Evolutionary conservation across 2,329 filamentous ascomycete species (phyloP).

Genomic region (Hypoxylon sp.): DNA sequence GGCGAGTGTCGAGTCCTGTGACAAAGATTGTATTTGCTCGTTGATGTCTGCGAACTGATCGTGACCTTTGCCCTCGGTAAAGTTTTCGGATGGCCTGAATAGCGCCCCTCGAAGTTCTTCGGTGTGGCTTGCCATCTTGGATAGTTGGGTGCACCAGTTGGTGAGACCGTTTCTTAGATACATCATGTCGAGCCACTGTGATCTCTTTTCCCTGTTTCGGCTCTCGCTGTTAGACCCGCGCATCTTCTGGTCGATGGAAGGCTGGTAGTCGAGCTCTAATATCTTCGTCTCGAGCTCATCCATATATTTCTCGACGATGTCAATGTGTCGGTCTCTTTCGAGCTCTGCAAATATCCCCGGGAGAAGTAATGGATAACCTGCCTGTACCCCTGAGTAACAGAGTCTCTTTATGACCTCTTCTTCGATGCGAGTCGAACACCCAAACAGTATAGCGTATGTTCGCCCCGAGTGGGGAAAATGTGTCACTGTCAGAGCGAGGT

Average conservation of each 20-base stretch:
- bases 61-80: background rate
- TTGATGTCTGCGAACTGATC: background rate
- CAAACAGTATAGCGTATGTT: constrained; percentile 40
- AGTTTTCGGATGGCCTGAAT: background rate
- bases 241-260: constrained; percentile 6
- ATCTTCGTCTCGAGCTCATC: constrained; percentile 38
- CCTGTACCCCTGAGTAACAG: background rate
- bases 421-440: constrained; percentile 28
- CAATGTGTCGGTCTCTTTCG: constrained; percentile 40
- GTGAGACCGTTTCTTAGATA: constrained; percentile 40
- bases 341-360: constrained; percentile 46
- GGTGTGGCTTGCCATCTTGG: constrained; percentile 29
- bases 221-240: background rate
- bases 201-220: constrained; percentile 27
- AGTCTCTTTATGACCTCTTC: constrained; percentile 31
- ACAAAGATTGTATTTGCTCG: background rate
- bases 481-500: constrained; percentile 40
- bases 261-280: constrained; percentile 26
- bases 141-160: constrained; percentile 40
- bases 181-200: constrained; percentile 39
- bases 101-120: constrained; percentile 23
- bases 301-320: constrained; percentile 31
- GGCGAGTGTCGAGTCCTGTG: background rate
- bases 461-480: constrained; percentile 36
- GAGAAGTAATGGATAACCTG: constrained; percentile 41